Evolutionary conservation across 257 asterid genomes (phyloP), one percentile per base, ranked within the genome.

Genomic region (Penstemon barbatus): DNA sequence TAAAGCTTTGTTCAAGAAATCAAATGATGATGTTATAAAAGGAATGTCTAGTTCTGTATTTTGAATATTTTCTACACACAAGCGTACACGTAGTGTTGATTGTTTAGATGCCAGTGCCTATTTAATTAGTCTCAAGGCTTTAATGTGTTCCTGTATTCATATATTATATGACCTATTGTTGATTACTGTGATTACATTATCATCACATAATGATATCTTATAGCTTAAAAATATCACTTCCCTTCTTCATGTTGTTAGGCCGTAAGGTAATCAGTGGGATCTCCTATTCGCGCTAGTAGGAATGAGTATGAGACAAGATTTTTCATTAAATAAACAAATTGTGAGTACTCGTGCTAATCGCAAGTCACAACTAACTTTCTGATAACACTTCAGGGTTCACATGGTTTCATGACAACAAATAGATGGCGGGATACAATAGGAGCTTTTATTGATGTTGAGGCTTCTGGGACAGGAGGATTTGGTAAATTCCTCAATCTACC

Each of bases 401-500:
- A 94, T 75, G 99, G 99, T 73, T 94, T 94, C 81, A 89, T 91
- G 85, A 94, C 96, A 65, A 84, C 97, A 7, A 89, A 94, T 79
- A 90, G 85, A 76, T 94, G 99, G 99, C 83, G 83, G 49, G 90
- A 89, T 75, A 87, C 91, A n/a, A 63, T 94, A 57, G 96, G 97
- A 67, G 97, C 97, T 75, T 86, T 91, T 79, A 78, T 94, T 60
- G 68, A 94, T 63, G 62, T 94, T 63, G 99, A 94, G 84, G 99
- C 99, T 63, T 84, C 95, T 84, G 99, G 99, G 74, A 91, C 92
- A 12, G 99, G 97, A 74, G 99, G 99, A 77, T 72, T 80, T 65
- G 99, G 99, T 94, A 66, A 71, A 80, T 75, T 79, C 53, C 57
- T 56, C 42, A n/a, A 52, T 56, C 71, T 68, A 63, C 42, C 44